phyloP scores from a whole-genome alignment of 345 rosid species.

The Aurinia saxatilis region DNA sequence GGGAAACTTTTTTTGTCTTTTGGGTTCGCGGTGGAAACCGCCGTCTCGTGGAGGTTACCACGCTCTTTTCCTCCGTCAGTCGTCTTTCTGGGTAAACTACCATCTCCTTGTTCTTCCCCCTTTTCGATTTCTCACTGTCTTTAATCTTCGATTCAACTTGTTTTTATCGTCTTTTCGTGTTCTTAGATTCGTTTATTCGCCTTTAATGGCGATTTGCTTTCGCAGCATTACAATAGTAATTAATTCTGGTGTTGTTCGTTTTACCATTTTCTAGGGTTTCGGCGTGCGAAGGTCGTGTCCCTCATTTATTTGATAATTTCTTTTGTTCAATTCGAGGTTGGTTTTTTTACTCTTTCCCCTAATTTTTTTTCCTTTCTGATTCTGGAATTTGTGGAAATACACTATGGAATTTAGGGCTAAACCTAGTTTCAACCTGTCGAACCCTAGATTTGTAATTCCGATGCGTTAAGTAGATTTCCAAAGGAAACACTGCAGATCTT shows the following conservation, averaged over 20 bases:
- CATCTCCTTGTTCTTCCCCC: slow-evolving; percentile 4
- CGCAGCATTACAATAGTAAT: background rate
- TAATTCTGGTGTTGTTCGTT: background rate
- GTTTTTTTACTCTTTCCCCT: background rate
- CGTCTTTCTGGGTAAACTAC: background rate
- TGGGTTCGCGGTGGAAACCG: background rate
- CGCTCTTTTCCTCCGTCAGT: background rate
- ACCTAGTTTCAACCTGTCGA: slow-evolving; percentile 1
- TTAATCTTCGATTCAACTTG: slow-evolving; percentile 12
- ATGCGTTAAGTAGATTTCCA: background rate
- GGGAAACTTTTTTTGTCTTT: background rate
- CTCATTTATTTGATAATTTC: background rate
- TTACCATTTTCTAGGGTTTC: slow-evolving; percentile 25
- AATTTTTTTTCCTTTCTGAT: background rate
- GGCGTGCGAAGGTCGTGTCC: background rate
- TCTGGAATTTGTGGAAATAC: background rate
- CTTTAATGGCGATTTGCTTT: background rate
- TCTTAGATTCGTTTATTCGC: slow-evolving; percentile 1
- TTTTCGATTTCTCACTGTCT: slow-evolving; percentile 18
- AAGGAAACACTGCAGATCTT: background rate
- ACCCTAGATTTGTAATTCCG: slow-evolving; percentile 9
- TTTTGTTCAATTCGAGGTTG: background rate
- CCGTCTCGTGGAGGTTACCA: background rate
- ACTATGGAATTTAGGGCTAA: background rate
- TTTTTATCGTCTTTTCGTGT: background rate